phyloP scores from a whole-genome alignment of 1,284 basidiomycete species.

The Apiotrichum montevideense region DNA sequence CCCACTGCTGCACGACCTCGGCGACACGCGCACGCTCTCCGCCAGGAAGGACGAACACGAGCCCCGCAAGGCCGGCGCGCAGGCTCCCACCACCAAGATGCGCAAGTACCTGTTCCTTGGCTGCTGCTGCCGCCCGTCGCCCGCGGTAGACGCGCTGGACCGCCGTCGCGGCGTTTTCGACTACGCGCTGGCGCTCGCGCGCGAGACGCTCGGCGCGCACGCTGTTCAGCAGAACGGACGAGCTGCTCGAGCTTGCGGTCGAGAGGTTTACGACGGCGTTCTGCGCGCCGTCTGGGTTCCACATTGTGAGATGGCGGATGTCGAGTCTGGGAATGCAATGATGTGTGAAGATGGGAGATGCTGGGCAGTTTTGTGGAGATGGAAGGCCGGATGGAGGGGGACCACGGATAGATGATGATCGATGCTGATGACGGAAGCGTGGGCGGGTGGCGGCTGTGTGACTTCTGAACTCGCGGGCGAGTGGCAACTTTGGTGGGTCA shows the following conservation, averaged over 20 bases:
- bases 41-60: constrained; percentile 15
- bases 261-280: constrained; percentile 34
- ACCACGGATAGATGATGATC: no score
- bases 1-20: constrained; percentile 19
- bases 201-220: constrained; percentile 36
- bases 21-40: constrained; percentile 8
- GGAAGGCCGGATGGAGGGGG: no score
- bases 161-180: constrained; percentile 26
- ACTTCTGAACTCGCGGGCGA: no score
- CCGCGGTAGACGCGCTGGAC: constrained; percentile 45
- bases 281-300: constrained; percentile 16
- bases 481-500: no score
- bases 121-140: constrained; percentile 6
- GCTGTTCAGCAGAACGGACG: constrained; percentile 28
- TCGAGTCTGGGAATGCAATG: no score
- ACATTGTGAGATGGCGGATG: constrained; percentile 6
- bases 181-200: constrained; percentile 30
- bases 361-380: no score
- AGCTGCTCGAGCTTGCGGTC: constrained; percentile 32
- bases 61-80: constrained; percentile 10
- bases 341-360: no score
- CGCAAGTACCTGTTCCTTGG: not conserved
- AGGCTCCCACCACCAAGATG: constrained; percentile 1
- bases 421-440: no score
- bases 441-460: no score